phyloP scores from a whole-genome alignment of 164 flowering plant genomes.

The Cinnamomum chago region DNA sequence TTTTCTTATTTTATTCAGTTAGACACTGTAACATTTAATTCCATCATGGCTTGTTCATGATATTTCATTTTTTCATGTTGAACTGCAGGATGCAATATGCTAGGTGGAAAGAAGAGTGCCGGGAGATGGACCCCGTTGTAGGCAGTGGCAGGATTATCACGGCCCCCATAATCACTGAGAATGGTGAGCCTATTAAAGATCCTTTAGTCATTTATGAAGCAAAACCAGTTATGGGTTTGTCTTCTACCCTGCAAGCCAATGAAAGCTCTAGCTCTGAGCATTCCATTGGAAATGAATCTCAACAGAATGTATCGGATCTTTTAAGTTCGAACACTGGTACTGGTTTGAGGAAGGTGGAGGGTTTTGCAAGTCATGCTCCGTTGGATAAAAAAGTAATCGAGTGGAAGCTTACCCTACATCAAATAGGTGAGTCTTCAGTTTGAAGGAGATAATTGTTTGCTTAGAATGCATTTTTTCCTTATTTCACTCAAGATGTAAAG shows the following conservation, averaged over 20 bases:
- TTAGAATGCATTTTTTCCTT: too few species aligned
- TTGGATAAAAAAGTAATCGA: conserved; percentile 69
- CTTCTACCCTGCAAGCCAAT: conserved; percentile 18
- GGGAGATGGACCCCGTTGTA: conserved; percentile 67
- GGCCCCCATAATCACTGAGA: conserved; percentile 82
- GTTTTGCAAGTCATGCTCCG: conserved; percentile 26
- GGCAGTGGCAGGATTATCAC: conserved; percentile 93
- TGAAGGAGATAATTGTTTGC: neutral
- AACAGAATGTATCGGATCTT: conserved; percentile 9
- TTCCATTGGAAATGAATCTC: conserved; percentile 13
- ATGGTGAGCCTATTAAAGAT: conserved; percentile 80
- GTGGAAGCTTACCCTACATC: conserved; percentile 93
- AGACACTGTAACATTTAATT: neutral
- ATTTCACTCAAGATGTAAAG: too few species aligned
- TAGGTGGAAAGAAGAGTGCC: conserved; percentile 73
- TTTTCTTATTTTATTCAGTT: neutral
- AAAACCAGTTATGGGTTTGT: conserved; percentile 31
- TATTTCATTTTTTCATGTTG: conserved; percentile 3
- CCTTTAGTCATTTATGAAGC: conserved; percentile 70
- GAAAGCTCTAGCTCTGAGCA: conserved; percentile 15
- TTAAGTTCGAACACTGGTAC: conserved; percentile 17
- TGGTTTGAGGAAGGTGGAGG: conserved; percentile 20
- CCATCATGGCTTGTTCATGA: neutral
- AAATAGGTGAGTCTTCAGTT: conserved; percentile 53
- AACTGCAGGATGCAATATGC: conserved; percentile 65